Conservation (phyloP, 306 rosid genomes). For the Echinosophora koreensis region DNA sequence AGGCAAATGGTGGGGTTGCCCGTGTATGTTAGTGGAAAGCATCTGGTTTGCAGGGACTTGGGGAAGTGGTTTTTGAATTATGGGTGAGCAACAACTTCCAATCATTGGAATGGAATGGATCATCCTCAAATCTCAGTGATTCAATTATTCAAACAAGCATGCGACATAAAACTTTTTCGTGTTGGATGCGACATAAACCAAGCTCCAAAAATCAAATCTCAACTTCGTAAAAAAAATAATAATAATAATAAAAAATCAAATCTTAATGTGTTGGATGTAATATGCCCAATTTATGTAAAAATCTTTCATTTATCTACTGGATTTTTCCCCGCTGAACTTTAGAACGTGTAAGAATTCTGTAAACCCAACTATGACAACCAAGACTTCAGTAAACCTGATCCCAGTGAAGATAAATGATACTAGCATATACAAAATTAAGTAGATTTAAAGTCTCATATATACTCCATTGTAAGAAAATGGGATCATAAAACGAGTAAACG, state of each 20-base stretch:
- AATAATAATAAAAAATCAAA: background rate
- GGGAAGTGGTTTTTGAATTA: too few relatives aligned
- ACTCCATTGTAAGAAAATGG: slow-evolving; percentile 28
- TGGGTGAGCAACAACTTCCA: too few relatives aligned
- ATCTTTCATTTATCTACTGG: slow-evolving; percentile 7
- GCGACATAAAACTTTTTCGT: too few relatives aligned
- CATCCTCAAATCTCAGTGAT: too few relatives aligned
- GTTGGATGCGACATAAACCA: too few relatives aligned
- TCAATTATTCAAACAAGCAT: too few relatives aligned
- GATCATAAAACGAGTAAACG: slow-evolving; percentile 5
- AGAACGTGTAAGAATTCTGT: slow-evolving; percentile 4
- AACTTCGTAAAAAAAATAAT: too few relatives aligned
- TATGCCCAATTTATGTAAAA: slow-evolving; percentile 4
- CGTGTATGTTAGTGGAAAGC: too few relatives aligned
- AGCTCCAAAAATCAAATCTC: too few relatives aligned
- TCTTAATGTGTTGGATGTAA: background rate
- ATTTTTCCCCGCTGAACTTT: background rate
- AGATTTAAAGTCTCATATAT: background rate
- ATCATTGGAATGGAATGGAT: too few relatives aligned
- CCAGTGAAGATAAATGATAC: slow-evolving; percentile 26
- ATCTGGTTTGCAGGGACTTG: too few relatives aligned
- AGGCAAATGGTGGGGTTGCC: too few relatives aligned
- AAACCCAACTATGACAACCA: slow-evolving; percentile 13
- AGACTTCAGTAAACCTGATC: slow-evolving; percentile 27
- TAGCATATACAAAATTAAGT: slow-evolving; percentile 18